Evolutionary conservation across 2,329 filamentous ascomycete species (phyloP).

Genomic region (Hirsutella minnesotensis): DNA sequence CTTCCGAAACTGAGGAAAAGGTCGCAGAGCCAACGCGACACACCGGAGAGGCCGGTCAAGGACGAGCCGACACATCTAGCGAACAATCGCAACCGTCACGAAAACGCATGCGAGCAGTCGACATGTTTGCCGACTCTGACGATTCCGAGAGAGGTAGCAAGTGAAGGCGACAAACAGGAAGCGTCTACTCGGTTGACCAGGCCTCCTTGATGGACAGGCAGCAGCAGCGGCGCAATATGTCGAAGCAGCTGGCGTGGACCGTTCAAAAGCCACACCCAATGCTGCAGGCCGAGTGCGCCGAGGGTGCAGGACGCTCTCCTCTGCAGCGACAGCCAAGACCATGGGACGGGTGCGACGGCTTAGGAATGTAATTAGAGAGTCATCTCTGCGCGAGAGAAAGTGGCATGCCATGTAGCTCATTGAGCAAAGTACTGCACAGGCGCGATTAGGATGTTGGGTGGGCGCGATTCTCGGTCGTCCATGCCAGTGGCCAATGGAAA

Average conservation of each 20-base stretch:
- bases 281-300: no score
- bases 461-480: background rate
- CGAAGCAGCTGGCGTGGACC: no score
- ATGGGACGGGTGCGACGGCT: no score
- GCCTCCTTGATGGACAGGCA: no score
- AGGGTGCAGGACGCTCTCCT: no score
- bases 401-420: no score
- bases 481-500: conserved; percentile 23
- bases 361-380: no score
- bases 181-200: background rate
- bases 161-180: background rate
- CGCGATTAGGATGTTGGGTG: background rate
- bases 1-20: background rate
- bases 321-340: no score
- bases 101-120: conserved; percentile 63
- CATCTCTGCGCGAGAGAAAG: background rate
- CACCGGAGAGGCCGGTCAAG: background rate
- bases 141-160: conserved; percentile 15
- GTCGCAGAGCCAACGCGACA: background rate
- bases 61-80: background rate
- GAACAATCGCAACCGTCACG: conserved; percentile 21
- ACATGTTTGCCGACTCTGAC: conserved; percentile 80
- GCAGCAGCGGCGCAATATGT: no score
- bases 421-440: no score
- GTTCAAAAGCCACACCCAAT: no score